phyloP scores from a whole-genome alignment of 1,139 yeast genomes.

The Candida tunisiensis region DNA sequence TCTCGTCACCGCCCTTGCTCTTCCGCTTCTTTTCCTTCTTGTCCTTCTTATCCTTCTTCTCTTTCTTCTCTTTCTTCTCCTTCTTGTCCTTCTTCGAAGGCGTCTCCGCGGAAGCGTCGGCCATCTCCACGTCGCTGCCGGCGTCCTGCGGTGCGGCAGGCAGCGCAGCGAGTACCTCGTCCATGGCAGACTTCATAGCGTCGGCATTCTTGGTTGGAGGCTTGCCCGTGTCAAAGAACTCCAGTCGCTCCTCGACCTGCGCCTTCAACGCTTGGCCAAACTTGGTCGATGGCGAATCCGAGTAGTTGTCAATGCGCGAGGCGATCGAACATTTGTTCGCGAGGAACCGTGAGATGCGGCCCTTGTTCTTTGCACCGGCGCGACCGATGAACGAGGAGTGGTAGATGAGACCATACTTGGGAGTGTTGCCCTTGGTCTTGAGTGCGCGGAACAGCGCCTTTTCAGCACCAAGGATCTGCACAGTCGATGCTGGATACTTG shows the following conservation, averaged over 20 bases:
- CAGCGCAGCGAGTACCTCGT: slow-evolving; percentile 35
- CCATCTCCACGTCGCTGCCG: slow-evolving; percentile 32
- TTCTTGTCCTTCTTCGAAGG: slow-evolving; percentile 21
- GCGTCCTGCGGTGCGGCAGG: slow-evolving; percentile 29
- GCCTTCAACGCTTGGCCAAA: slow-evolving; percentile 85
- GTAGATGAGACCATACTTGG: slow-evolving; percentile 93
- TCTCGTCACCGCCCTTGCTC: slow-evolving; percentile 13
- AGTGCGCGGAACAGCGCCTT: slow-evolving; percentile 97
- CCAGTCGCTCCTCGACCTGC: slow-evolving; percentile 96
- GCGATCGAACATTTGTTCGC: slow-evolving; percentile 99
- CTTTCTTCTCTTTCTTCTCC: slow-evolving; percentile 25
- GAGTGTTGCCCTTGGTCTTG: slow-evolving; percentile 96
- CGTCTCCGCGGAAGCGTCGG: slow-evolving; percentile 25
- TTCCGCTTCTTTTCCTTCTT: slow-evolving; percentile 33
- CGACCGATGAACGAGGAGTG: slow-evolving; percentile 94
- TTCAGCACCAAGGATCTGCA: slow-evolving; percentile 97
- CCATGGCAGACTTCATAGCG: slow-evolving; percentile 84
- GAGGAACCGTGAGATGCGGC: slow-evolving; percentile 94
- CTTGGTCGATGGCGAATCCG: slow-evolving; percentile 35
- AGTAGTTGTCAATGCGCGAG: slow-evolving; percentile 92
- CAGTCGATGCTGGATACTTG: slow-evolving; percentile 97
- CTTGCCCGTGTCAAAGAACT: slow-evolving; percentile 90
- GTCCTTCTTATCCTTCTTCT: slow-evolving; percentile 29
- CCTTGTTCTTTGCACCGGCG: slow-evolving; percentile 95
- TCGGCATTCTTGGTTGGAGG: slow-evolving; percentile 93